These are phyloP conservation scores for Camellia japonica DNA, from an alignment of 148 eudicot genomes.

Conservation along the genomic window DNA sequence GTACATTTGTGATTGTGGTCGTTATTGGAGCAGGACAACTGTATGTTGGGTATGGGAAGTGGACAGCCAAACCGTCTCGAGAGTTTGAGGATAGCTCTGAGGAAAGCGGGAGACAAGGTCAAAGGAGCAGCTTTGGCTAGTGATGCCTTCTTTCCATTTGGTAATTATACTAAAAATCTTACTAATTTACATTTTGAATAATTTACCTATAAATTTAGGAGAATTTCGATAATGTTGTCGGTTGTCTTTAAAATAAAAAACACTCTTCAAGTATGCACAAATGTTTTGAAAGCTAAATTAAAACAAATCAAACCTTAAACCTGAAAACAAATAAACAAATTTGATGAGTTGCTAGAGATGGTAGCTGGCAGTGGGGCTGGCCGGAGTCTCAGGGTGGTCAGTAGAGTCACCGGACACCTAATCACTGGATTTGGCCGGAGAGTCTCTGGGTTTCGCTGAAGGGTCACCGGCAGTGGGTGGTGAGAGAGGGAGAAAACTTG, in stretches of 20 bases:
- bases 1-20: constrained; percentile 14
- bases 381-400: no score
- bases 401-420: no score
- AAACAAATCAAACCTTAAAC: no score
- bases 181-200: not conserved
- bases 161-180: constrained; percentile 30
- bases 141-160: constrained; percentile 99
- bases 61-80: constrained; percentile 96
- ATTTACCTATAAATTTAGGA: not conserved
- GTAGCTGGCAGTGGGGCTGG: no score
- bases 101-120: constrained; percentile 88
- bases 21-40: constrained; percentile 49
- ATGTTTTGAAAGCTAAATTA: no score
- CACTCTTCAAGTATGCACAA: no score
- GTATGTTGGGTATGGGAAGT: constrained; percentile 98
- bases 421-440: no score
- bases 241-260: not conserved
- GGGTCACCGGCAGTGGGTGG: no score
- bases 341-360: no score
- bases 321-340: no score
- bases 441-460: no score
- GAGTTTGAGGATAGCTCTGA: constrained; percentile 88
- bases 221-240: not conserved
- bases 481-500: no score
- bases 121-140: constrained; percentile 97